Base-by-base conservation (phyloP, 1,139 yeast species). In the Blastobotrys arbuscula region DNA sequence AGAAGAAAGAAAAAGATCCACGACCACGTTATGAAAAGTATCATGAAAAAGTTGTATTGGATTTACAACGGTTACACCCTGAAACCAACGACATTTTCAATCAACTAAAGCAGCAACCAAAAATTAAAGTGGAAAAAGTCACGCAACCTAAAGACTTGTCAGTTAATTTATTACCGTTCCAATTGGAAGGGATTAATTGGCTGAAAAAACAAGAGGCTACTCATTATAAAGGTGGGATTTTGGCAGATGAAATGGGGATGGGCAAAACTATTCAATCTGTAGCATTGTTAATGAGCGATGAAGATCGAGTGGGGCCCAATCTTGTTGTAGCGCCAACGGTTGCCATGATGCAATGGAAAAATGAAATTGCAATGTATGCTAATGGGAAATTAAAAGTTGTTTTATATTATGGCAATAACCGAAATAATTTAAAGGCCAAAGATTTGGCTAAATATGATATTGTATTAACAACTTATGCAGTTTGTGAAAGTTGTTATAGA, bases 181-280 rank as follows among this genome's bases (percentile, higher is more conserved):
- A 92, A 67, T 72, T 79, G 15, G 99, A 92, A 69, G 98, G 98
- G 23, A 72, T 92, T 45, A 78, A 85, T 60, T 92, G 99, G 99
- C 74, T 92, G 51, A 59, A 78, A 18, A 75, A 79, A 47, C 97
- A 92, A 67, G 98, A 92, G 64, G 79, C 79, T 31, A 77, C 89
- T 19, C 76, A 74, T 42, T 92, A 85, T 64, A 74, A 77, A 16
- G 97, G 98, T 21, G 98, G 98, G 3, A 82, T 92, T n/a, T 71
- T 92, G 44, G 98, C 98, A 2, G 99, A 92, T 69, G 99, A 92
- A 67, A 92, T 92, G 98, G 98, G 98, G 44, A 90, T 92, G 97
- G 98, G 98, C 57, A 92, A 92, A 62, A 92, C 98, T 1, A 89
- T 92, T 45, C 98, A 92, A 67, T 88, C 96, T 24, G 90, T 92